A percentile compares a stretch with the other conserved stretches of the same genome.
These are phyloP conservation scores for Eimeria acervulina DNA, from an alignment of 169 alveolate species.

Conservation along the genomic window DNA sequence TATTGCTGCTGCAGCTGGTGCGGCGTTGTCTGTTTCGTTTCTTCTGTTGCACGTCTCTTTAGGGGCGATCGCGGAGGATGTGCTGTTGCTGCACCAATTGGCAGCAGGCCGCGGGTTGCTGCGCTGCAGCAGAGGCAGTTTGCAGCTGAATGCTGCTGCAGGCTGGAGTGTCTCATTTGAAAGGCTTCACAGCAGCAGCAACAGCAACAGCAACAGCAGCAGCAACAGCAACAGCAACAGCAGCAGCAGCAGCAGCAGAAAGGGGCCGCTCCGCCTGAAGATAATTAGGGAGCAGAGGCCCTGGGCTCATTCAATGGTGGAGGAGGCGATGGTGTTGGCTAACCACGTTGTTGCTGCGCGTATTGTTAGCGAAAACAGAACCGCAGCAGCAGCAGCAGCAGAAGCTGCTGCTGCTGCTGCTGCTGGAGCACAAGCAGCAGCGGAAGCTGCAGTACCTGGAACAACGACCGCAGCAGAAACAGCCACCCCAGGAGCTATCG, in stretches of 20 bases:
- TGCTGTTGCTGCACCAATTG: conserved; percentile 54
- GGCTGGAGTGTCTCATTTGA: conserved; percentile 67
- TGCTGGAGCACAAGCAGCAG: background rate
- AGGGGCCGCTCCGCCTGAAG: conserved; percentile 32
- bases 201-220: background rate
- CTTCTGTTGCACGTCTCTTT: background rate
- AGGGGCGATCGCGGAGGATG: conserved; percentile 61
- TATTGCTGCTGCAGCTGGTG: background rate
- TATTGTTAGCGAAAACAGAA: conserved; percentile 37
- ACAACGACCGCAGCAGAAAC: background rate
- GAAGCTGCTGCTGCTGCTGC: conserved; percentile 42
- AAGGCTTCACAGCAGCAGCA: conserved; percentile 15
- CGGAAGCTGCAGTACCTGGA: background rate
- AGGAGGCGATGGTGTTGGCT: conserved; percentile 81
- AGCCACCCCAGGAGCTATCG: background rate
- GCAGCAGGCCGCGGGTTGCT: conserved; percentile 23
- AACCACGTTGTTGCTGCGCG: conserved; percentile 78
- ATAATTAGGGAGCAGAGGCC: conserved; percentile 40
- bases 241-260: conserved; percentile 62
- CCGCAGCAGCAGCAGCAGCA: conserved; percentile 60
- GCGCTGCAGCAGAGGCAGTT: conserved; percentile 64
- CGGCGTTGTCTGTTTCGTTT: background rate
- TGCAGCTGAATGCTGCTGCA: conserved; percentile 55
- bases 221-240: conserved; percentile 47
- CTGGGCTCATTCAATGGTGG: conserved; percentile 80